Evolutionary conservation across 106 monocot genomes (phyloP), one percentile per base, ranked within the genome.

Genomic region (Phalaenopsis equestris): DNA sequence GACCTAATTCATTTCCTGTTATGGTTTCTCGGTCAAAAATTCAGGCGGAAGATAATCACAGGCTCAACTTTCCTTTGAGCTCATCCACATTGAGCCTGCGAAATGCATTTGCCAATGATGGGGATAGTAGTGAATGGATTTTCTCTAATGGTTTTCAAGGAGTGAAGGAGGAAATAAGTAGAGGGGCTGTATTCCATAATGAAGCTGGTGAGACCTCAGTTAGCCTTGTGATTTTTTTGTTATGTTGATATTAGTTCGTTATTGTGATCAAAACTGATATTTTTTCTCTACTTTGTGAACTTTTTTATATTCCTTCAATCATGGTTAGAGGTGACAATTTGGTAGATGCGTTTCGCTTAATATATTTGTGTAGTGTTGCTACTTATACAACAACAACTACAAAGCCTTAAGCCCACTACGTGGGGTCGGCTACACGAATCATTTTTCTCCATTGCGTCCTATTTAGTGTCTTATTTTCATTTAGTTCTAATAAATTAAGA

Each of bases 161-260:
- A 77, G 70, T 24, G 42, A 49, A 75, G 42, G 73, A 65, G 46
- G 79, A 86, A 78, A 81, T 47, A 43, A 24, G 72, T 10, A 86
- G 81, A 46, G 52, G 67, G 75, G 42, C 56, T 64, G 73, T 67
- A 24, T 82, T 75, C 21, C 52, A 64, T 58, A 80, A 72, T 84
- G 85, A 81, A 79, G 58, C 84, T 65, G 85, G 90, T 92, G 86
- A 86, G 85, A 49, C 11, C 16, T 82, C 17, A 39, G 11, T 12
- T 0, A 46, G 64, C 14, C 17, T 45, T 43, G 45, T 75, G 14
- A 39, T 67, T 64, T 38, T 30, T 77, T 24, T 52, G 3, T 17
- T 67, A 67, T 47, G 21, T 24, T 61, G 49, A 30, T 16, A 46
- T 70, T 79, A 52, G 21, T 38, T 48, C 55, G 37, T 52, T 52